Base-by-base conservation (phyloP, 768 basidiomycete genomes). In the Termitomyces titanicus region DNA sequence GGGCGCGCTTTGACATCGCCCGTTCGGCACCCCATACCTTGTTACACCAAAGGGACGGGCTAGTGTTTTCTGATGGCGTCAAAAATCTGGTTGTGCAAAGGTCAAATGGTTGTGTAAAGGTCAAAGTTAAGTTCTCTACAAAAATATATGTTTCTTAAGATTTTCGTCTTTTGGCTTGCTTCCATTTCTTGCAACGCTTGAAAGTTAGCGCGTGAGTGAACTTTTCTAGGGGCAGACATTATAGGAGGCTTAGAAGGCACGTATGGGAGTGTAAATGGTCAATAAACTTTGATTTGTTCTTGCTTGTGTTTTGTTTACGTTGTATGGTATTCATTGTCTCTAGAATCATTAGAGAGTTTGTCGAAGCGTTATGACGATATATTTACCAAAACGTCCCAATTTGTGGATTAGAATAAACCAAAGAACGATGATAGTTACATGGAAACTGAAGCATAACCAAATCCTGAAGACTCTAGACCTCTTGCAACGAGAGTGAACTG, bases 401-500 rank as follows among this genome's bases (percentile, higher is more conserved):
- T 15, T 22, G 25, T 47, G 9, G 22, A 47, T 15, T 47, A 15
- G 8, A 47, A 47, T 33, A 22, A 33, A 37, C 17, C 34, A 10
- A 6, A 38, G n/a, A 35, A 48, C 4, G 24, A 13, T 24, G 6
- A 6, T 38, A n/a, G 27, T 48, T 65, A 83, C 79, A 83, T 81
- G 34, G 77, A 75, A 50, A 84, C 74, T 4, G 86, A 84, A 2
- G 91, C 84, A 68, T 89, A 92, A 8, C 93, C 93, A 68, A 94
- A 95, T 57, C 82, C 86, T 9, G 92, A 88, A 8, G 88, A 90
- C 61, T 92, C 91, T 54, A 94, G 69, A 2, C 93, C 93, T 64
- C 93, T 73, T 11, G 92, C 88, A 18, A 96, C 80, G 0, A 96
- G 76, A 1, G 88, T 87, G 68, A 96, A 94, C 58, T 95, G 90